Conservation (phyloP, 1,284 basidiomycete species). For the Irpex sp. region DNA sequence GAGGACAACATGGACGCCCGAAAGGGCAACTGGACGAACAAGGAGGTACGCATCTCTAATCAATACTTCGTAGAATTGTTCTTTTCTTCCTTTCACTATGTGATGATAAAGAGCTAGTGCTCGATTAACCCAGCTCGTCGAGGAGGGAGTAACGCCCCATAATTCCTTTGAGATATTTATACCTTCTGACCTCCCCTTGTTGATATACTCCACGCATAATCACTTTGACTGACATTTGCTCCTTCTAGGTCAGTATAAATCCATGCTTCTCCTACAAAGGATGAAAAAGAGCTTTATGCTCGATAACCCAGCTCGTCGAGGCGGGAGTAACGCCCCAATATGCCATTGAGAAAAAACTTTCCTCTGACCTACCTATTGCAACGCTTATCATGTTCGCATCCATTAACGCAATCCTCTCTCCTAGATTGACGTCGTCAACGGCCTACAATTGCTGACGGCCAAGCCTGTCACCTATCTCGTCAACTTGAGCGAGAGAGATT, state of each 20-base stretch:
- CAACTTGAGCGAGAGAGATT: constrained; percentile 96
- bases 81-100: constrained; percentile 10
- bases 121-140: constrained; percentile 37
- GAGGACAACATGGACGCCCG: constrained; percentile 90
- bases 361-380: constrained; percentile 35
- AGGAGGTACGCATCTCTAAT: constrained; percentile 73
- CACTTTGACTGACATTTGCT: constrained; percentile 11
- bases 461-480: constrained; percentile 99
- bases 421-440: constrained; percentile 95
- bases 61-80: neutral
- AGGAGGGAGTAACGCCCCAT: constrained; percentile 60
- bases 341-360: constrained; percentile 58
- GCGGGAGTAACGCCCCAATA: constrained; percentile 53
- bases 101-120: constrained; percentile 34
- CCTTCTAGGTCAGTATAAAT: neutral
- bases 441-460: constrained; percentile 88
- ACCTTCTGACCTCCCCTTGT: constrained; percentile 39
- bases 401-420: constrained; percentile 5
- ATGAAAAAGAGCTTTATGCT: constrained; percentile 66
- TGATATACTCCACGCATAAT: constrained; percentile 13
- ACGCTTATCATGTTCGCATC: constrained; percentile 1
- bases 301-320: constrained; percentile 58
- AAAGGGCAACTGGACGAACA: constrained; percentile 93
- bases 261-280: constrained; percentile 26
- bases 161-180: constrained; percentile 54